Evolutionary conservation across 805 yeast genomes (phyloP).

Genomic region (Pichia deserticola): DNA sequence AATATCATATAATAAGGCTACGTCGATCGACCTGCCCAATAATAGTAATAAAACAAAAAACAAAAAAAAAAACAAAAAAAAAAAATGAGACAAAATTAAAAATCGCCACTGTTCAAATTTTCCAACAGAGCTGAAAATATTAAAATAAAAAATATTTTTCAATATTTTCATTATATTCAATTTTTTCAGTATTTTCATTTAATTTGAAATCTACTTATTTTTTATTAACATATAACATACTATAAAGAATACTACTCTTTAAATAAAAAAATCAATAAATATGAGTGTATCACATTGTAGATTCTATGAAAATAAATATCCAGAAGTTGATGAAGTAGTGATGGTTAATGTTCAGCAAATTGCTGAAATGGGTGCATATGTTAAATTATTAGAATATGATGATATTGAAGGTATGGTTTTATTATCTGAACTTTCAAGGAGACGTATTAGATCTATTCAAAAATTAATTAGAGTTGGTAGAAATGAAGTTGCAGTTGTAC

Average conservation of each 20-base stretch:
- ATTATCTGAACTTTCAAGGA: constrained; percentile 91
- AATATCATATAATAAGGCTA: no score
- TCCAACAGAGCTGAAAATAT: no score
- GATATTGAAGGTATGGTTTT: constrained; percentile 98
- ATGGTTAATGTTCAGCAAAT: constrained; percentile 98
- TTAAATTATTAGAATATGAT: constrained; percentile 91
- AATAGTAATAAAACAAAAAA: neutral
- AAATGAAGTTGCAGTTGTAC: constrained; percentile 95
- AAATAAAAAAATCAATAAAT: constrained; percentile 4
- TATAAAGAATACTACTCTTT: neutral
- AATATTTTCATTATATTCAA: no score
- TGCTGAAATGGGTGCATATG: constrained; percentile 99
- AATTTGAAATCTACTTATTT: no score
- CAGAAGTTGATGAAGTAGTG: constrained; percentile 97
- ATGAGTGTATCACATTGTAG: constrained; percentile 91
- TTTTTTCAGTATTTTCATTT: no score
- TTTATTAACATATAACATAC: no score
- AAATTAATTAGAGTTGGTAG: constrained; percentile 96
- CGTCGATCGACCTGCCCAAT: neutral
- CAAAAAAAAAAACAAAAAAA: constrained; percentile 21
- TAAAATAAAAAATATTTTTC: no score
- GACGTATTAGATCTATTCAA: constrained; percentile 97
- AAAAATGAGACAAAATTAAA: no score
- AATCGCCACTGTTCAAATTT: no score
- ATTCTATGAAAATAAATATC: constrained; percentile 95